These are phyloP conservation scores for Agrocybe chaxingu DNA, from an alignment of 768 basidiomycete species.

Conservation along the genomic window DNA sequence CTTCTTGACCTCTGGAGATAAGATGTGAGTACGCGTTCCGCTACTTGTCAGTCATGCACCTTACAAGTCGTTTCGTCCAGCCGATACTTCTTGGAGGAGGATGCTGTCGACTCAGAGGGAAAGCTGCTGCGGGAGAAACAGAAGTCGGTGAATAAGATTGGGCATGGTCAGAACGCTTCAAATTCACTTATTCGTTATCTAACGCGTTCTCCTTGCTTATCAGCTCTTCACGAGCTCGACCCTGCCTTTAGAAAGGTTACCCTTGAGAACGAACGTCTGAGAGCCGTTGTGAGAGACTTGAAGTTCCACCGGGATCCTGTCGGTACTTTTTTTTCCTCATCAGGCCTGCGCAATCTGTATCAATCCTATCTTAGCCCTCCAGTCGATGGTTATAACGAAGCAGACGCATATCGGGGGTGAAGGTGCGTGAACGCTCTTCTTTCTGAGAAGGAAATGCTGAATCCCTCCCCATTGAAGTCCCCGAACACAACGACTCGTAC, in stretches of 20 bases:
- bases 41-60: not conserved
- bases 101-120: slow-evolving; percentile 68
- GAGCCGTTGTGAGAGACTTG: slow-evolving; percentile 69
- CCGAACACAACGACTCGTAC: slow-evolving; percentile 91
- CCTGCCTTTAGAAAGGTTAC: slow-evolving; percentile 78
- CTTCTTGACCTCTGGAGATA: slow-evolving; percentile 89
- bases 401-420: slow-evolving; percentile 90
- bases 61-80: slow-evolving; percentile 21
- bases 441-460: not conserved
- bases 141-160: slow-evolving; percentile 92
- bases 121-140: slow-evolving; percentile 70
- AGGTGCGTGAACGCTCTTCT: slow-evolving; percentile 44
- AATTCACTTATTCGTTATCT: not conserved
- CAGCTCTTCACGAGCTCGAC: slow-evolving; percentile 84
- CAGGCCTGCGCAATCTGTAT: not conserved
- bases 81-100: slow-evolving; percentile 91
- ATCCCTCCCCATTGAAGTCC: slow-evolving; percentile 46
- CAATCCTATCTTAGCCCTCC: slow-evolving; percentile 54
- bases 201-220: not conserved
- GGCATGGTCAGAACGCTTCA: slow-evolving; percentile 57
- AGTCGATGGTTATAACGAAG: slow-evolving; percentile 96
- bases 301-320: slow-evolving; percentile 84
- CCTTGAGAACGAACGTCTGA: slow-evolving; percentile 72
- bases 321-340: slow-evolving; percentile 40
- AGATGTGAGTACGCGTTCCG: slow-evolving; percentile 49